Percentiles rank a stretch among this genome's conserved stretches.
Conservation (phyloP, 805 yeast genomes). For the Tetrapisispora iriomotensis region DNA sequence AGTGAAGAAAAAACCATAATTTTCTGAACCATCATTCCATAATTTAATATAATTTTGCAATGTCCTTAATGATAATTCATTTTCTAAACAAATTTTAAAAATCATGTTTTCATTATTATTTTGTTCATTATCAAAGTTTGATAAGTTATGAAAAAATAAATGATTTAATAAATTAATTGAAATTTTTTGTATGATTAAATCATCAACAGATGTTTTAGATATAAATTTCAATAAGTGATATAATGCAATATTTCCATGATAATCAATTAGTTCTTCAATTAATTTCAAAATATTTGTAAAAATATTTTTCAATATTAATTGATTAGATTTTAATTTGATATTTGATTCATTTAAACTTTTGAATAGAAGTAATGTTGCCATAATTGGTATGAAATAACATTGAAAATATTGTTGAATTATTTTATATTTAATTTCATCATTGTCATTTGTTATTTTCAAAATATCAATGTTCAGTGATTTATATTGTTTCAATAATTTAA, state of each 20-base stretch:
- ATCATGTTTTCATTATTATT: constrained; percentile 3
- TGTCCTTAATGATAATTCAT: constrained; percentile 17
- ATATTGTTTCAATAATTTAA: constrained; percentile 13
- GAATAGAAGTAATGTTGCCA: constrained; percentile 13
- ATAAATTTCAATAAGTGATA: constrained; percentile 30
- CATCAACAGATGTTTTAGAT: constrained; percentile 25
- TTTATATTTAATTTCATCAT: constrained; percentile 11
- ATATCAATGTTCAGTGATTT: constrained; percentile 8
- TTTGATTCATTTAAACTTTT: constrained; percentile 11
- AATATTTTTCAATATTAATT: constrained; percentile 5
- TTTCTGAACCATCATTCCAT: constrained; percentile 31
- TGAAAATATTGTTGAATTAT: constrained; percentile 16
- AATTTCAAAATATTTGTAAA: constrained; percentile 14
- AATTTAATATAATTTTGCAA: constrained; percentile 17
- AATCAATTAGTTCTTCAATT: constrained; percentile 29
- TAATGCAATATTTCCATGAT: constrained; percentile 31
- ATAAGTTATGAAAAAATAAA: constrained; percentile 18
- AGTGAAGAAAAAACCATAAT: constrained; percentile 18
- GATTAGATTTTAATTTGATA: background rate
- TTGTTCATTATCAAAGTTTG: background rate
- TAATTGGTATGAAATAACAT: constrained; percentile 16
- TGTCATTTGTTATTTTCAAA: constrained; percentile 1
- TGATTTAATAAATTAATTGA: constrained; percentile 26
- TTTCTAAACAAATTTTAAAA: constrained; percentile 12
- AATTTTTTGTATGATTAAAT: constrained; percentile 28